phyloP scores from a whole-genome alignment of 2,329 filamentous ascomycete species.

The Ophiostoma himal-ulmi region DNA sequence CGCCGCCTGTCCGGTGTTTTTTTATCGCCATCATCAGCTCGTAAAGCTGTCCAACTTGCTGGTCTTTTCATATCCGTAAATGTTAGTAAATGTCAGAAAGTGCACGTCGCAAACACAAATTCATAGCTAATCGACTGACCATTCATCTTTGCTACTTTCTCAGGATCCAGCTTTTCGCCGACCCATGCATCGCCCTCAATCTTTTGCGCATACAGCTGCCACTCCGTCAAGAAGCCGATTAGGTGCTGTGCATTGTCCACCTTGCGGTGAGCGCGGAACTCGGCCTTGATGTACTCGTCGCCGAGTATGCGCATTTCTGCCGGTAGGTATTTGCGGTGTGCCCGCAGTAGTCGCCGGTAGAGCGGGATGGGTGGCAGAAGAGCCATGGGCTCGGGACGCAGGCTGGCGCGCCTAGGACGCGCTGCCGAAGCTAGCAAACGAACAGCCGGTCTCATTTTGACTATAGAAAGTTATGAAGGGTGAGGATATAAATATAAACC shows the following conservation, averaged over 20 bases:
- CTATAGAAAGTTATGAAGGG: not conserved
- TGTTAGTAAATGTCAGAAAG: not conserved
- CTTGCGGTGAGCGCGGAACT: constrained; percentile 77
- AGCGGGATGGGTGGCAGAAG: constrained; percentile 82
- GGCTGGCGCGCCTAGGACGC: constrained; percentile 26
- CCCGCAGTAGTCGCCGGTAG: constrained; percentile 79
- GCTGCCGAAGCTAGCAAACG: constrained; percentile 21
- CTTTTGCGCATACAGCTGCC: constrained; percentile 91
- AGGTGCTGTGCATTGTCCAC: constrained; percentile 90
- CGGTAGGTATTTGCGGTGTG: constrained; percentile 74
- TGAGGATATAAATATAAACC: not conserved
- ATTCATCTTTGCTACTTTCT: constrained; percentile 88
- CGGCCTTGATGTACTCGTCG: constrained; percentile 87
- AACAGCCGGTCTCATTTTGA: not conserved
- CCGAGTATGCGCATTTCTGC: constrained; percentile 72
- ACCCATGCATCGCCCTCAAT: constrained; percentile 82
- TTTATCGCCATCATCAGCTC: constrained; percentile 83
- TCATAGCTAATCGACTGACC: constrained; percentile 51
- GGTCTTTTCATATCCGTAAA: constrained; percentile 52
- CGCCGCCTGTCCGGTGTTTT: constrained; percentile 33
- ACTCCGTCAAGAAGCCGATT: constrained; percentile 94
- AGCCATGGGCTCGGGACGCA: constrained; percentile 48
- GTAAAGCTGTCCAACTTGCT: constrained; percentile 89
- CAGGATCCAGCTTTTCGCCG: constrained; percentile 74
- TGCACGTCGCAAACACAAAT: not conserved